Evolutionary conservation across 805 yeast genomes (phyloP), one percentile per base, ranked within the genome.

Genomic region (Saccharomyces eubayanus): DNA sequence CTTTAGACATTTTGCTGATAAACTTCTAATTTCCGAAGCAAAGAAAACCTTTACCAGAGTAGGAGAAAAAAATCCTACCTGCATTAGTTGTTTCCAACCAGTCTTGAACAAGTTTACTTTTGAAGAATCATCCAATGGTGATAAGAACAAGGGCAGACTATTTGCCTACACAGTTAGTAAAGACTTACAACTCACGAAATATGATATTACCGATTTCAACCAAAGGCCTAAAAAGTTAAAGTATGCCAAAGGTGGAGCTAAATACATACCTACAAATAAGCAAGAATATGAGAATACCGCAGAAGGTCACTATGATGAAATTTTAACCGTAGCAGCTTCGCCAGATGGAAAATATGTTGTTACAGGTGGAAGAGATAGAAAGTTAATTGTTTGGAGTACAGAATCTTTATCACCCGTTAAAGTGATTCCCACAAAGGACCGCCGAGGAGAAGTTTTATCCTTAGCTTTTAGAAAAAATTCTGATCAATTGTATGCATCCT

Each of bases 281-380:
- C 56, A 62, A n/a, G 72, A 64, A 48, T 67, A 62, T 45, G 85
- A 83, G 57, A 80, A 79, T 51, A 74, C 77, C 49, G 74, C 77
- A 30, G 82, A 83, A 63, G 91, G 91, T 41, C 97, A 92, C 70
- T 78, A 76, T 59, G 92, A 80, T 61, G 89, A 84, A 62, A 84
- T 92, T 43, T 75, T 82, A 54, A 75, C 92, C 51, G 83, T 89
- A 28, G 95, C 96, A 0, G 90, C 86, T 4, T 83, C 89, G 50
- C 86, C 92, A 6, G 94, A 90, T 70, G 97, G 97, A 20, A 85
- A 79, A 61, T 89, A 76, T 65, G 87, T 94, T 10, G 96, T 87
- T 8, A 91, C 97, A 2, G 99, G 98, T 53, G 96, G 97, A 49
- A 76, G 76, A 51, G 97, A 91, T 70, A 82, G 83, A 56, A 78